Evolutionary conservation across 108 stramenopile species (phyloP), one percentile per base, ranked within the genome.

Genomic region (Stephanodiscus minutulus): DNA sequence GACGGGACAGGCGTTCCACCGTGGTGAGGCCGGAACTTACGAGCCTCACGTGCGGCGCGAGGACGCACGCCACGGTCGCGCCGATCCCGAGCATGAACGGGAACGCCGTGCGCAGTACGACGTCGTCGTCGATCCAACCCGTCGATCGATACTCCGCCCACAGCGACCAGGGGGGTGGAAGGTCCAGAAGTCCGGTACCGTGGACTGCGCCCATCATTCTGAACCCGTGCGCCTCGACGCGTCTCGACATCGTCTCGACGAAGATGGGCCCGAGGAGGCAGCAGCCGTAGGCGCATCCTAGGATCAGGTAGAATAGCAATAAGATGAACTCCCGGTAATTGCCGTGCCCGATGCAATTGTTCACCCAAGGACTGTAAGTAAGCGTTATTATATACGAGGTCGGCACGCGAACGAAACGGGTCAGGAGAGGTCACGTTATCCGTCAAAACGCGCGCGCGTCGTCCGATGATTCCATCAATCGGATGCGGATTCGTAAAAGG

Each of bases 281-380:
- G 6, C 67, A 55, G 18, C 88, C 89, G 66, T 89, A 92, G 65
- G 74, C 83, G 49, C 89, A 91, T 28, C 88, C 90, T 9, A 83
- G 7, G 24, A 73, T 64, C 25, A 95, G 37, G 61, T 84, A 88
- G 47, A 86, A 77, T 7, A 95, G 31, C 33, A 86, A 57, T 11
- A 89, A 66, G 7, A 91, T 48, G 70, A 95, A 95, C n/a, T 68
- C 61, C 24, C 94, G 87, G 73, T 92, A 89, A 59, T 95, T 95
- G 81, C 86, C 79, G 64, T 85, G 82, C 53, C 97, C 98, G 33
- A 99, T 87, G 81, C 97, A 98, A 82, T 97, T 97, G 84, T 98
- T 98, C 13, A 97, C 83, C 97, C 98, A 99, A 0, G 96, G 90
- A 73, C 98, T 98, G 72, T 97, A 97, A 74, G 81, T 98, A n/a